A percentile compares a stretch with the other conserved stretches of the same genome.
Conservation (phyloP, 176 grass and related monocot genomes). For the Metroxylon sagu region DNA sequence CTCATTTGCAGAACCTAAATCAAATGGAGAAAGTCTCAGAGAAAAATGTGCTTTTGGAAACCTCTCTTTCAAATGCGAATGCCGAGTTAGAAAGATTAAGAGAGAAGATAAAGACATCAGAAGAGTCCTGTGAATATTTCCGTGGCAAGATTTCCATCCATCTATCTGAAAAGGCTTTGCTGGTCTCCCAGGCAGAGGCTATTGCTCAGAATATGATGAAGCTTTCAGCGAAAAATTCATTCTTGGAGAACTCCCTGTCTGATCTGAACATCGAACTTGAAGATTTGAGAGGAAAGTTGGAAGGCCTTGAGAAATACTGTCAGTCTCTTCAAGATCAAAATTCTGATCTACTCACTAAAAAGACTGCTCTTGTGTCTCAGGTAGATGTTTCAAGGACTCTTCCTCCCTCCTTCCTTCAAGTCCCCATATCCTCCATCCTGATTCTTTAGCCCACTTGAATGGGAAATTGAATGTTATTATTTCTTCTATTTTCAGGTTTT, state of each 20-base stretch:
- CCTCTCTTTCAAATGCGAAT: constrained; percentile 51
- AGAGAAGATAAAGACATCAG: constrained; percentile 39
- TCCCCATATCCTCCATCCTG: too few relatives aligned
- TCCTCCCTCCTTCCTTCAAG: too few relatives aligned
- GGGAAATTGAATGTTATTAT: too few relatives aligned
- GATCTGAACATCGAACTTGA: constrained; percentile 59
- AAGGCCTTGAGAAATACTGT: constrained; percentile 45
- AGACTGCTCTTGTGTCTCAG: constrained; percentile 54
- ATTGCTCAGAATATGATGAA: constrained; percentile 71
- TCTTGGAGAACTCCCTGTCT: constrained; percentile 73
- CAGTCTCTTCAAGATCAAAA: constrained; percentile 49
- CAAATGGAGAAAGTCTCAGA: constrained; percentile 61
- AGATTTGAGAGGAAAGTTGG: constrained; percentile 48
- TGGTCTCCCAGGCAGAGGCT: constrained; percentile 46
- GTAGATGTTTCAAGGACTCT: constrained; percentile 20
- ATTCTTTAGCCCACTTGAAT: too few relatives aligned
- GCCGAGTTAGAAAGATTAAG: constrained; percentile 46
- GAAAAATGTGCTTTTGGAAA: constrained; percentile 59
- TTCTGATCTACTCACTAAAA: constrained; percentile 59
- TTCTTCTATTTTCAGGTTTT: too few relatives aligned
- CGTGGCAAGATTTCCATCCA: constrained; percentile 40
- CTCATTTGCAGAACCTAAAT: constrained; percentile 68
- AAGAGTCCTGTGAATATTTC: constrained; percentile 56
- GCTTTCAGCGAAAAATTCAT: constrained; percentile 53
- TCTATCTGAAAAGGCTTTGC: constrained; percentile 41